Conservation (phyloP, 768 basidiomycete species). For the Kwoniella bestiolae region DNA sequence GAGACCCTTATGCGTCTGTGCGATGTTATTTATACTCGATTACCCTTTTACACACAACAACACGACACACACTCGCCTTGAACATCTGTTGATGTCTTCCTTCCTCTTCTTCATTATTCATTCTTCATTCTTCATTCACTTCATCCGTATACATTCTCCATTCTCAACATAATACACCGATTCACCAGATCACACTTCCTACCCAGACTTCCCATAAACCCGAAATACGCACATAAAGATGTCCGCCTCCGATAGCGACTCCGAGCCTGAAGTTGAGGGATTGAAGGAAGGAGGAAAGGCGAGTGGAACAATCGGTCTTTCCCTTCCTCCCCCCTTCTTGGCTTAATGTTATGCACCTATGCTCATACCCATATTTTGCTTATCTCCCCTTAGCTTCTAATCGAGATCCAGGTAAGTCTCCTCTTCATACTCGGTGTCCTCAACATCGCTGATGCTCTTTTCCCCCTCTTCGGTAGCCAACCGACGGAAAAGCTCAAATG, state of each 20-base stretch:
- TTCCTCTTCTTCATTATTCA: too few relatives aligned
- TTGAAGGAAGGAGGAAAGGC: neutral
- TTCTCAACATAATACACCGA: too few relatives aligned
- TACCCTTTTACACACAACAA: too few relatives aligned
- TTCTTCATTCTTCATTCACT: constrained; percentile 1
- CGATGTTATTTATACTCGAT: too few relatives aligned
- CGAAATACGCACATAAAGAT: neutral
- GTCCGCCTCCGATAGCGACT: neutral
- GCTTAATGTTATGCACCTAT: too few relatives aligned
- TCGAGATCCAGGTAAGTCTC: constrained; percentile 10
- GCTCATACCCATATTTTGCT: neutral
- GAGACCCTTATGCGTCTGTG: neutral
- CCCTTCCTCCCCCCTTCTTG: too few relatives aligned
- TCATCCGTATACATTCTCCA: neutral
- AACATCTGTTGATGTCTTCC: neutral
- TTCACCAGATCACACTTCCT: too few relatives aligned
- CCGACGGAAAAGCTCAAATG: neutral
- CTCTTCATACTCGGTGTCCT: too few relatives aligned
- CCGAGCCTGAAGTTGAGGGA: neutral
- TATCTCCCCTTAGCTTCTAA: neutral
- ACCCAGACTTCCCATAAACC: too few relatives aligned
- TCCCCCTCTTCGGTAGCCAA: neutral
- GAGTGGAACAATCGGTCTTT: neutral
- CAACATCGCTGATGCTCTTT: neutral
- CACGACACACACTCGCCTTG: neutral